These are phyloP conservation scores for Hanseniaspora jakobsenii DNA, from an alignment of 805 yeast species.

Conservation along the genomic window DNA sequence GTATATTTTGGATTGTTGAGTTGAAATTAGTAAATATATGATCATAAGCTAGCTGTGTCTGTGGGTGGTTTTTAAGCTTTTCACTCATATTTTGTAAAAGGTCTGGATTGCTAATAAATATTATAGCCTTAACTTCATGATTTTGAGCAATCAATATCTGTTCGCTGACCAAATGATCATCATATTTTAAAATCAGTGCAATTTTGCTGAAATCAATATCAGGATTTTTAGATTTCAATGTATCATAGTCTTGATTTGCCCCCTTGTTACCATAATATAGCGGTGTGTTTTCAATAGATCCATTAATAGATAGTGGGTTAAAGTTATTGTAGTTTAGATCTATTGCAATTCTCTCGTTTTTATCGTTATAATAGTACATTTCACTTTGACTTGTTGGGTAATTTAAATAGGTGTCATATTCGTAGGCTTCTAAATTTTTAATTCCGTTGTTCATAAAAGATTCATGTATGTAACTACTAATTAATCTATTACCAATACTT, in stretches of 20 bases:
- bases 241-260: slow-evolving; percentile 38
- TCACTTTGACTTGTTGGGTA: slow-evolving; percentile 40
- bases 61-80: not conserved
- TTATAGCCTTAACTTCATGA: slow-evolving; percentile 49
- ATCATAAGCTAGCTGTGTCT: slow-evolving; percentile 5
- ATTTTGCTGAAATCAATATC: slow-evolving; percentile 35
- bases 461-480: slow-evolving; percentile 53
- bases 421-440: slow-evolving; percentile 30
- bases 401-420: slow-evolving; percentile 47
- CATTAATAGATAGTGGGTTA: slow-evolving; percentile 57
- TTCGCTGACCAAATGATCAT: slow-evolving; percentile 34
- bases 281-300: slow-evolving; percentile 38
- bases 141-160: slow-evolving; percentile 45
- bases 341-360: slow-evolving; percentile 22
- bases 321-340: slow-evolving; percentile 35
- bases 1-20: slow-evolving; percentile 28
- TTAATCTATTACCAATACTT: slow-evolving; percentile 67
- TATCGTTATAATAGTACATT: slow-evolving; percentile 21
- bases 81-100: slow-evolving; percentile 1
- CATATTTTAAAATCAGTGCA: slow-evolving; percentile 52
- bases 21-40: slow-evolving; percentile 20
- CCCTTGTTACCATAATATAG: slow-evolving; percentile 63
- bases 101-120: slow-evolving; percentile 47
- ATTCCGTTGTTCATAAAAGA: slow-evolving; percentile 50
- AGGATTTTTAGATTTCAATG: slow-evolving; percentile 27